phyloP scores from a whole-genome alignment of 441 rosid species.

The Erodium texanum region DNA sequence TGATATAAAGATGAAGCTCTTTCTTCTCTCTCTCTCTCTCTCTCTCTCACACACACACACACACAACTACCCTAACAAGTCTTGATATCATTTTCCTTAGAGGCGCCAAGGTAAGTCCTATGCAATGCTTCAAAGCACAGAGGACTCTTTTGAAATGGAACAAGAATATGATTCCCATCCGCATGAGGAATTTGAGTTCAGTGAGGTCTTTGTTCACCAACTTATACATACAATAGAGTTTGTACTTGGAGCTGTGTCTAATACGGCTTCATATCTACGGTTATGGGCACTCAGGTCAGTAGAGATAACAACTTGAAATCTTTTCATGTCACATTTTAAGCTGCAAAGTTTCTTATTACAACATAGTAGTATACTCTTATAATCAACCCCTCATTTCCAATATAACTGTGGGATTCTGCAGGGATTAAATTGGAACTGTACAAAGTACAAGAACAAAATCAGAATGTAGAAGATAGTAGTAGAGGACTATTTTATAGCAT shows the following conservation, averaged over 20 bases:
- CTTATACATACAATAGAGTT: slow-evolving; percentile 92
- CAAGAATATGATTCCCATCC: slow-evolving; percentile 44
- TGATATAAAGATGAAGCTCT: not conserved
- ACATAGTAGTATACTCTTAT: not conserved
- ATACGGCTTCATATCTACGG: slow-evolving; percentile 95
- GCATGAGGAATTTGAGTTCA: slow-evolving; percentile 85
- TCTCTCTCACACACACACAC: no score
- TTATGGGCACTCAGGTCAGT: slow-evolving; percentile 94
- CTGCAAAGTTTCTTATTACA: not conserved
- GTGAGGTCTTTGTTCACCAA: slow-evolving; percentile 89
- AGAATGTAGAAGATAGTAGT: not conserved
- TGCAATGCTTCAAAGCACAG: slow-evolving; percentile 37
- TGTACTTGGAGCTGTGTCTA: slow-evolving; percentile 92
- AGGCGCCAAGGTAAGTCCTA: slow-evolving; percentile 76
- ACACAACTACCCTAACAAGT: not conserved
- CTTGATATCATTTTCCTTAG: slow-evolving; percentile 26
- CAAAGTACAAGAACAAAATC: not conserved
- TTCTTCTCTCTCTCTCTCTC: slow-evolving; percentile 1
- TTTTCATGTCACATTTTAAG: not conserved
- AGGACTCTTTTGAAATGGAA: slow-evolving; percentile 60
- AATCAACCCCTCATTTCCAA: not conserved
- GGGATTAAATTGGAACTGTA: not conserved
- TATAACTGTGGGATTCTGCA: not conserved
- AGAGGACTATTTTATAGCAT: not conserved
- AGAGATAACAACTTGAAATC: not conserved